Conservation (phyloP, 2,329 filamentous ascomycete species). For the Penicillium sp. region DNA sequence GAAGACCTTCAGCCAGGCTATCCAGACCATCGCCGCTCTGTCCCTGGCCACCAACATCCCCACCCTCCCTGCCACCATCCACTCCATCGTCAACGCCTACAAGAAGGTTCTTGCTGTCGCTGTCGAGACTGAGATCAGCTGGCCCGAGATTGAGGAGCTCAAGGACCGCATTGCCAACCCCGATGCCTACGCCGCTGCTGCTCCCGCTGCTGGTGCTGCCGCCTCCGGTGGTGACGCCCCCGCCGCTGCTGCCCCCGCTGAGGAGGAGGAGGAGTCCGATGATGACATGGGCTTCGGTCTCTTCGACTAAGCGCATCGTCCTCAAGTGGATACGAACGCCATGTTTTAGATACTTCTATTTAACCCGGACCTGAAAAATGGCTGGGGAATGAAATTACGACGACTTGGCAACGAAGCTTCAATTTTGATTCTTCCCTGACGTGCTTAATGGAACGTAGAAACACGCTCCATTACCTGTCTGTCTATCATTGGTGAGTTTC, state of each 20-base stretch:
- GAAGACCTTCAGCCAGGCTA: constrained; percentile 76
- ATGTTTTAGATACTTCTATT: constrained; percentile 45
- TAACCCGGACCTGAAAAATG: constrained; percentile 31
- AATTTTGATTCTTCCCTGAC: constrained; percentile 19
- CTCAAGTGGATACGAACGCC: constrained; percentile 34
- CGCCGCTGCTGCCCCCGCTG: constrained; percentile 60
- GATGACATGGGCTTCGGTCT: constrained; percentile 74
- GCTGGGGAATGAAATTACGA: constrained; percentile 39
- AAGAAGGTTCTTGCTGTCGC: constrained; percentile 92
- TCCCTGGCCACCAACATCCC: constrained; percentile 95
- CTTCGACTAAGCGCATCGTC: constrained; percentile 62
- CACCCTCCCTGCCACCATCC: constrained; percentile 92
- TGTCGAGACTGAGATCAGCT: constrained; percentile 86
- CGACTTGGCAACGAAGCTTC: constrained; percentile 31
- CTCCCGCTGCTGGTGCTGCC: constrained; percentile 66
- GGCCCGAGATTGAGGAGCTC: constrained; percentile 94
- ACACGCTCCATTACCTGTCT: constrained; percentile 36
- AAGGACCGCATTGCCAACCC: constrained; percentile 99
- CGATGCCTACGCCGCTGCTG: constrained; percentile 87
- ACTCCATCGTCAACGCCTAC: constrained; percentile 96
- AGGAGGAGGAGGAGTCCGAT: constrained; percentile 69
- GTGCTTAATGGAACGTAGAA: constrained; percentile 39
- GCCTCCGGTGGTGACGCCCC: constrained; percentile 57
- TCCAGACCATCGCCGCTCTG: constrained; percentile 84
- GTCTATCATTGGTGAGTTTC: constrained; percentile 30